Conservation (phyloP, 495 filamentous ascomycete species). For the Aspergillus sparsus region DNA sequence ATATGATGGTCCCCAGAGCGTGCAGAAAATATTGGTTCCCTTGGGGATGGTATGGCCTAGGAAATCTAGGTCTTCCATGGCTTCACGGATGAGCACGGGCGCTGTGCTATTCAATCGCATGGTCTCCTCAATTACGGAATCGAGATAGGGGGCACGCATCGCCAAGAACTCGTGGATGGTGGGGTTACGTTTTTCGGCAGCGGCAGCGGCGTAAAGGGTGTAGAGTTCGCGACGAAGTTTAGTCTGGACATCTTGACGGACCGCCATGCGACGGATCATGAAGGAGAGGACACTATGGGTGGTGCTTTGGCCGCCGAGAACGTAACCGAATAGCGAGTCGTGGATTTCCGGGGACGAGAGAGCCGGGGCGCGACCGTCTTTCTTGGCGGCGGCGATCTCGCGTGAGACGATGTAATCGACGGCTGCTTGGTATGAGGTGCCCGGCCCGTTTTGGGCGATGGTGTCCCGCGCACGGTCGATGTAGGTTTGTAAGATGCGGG, state of each 20-base stretch:
- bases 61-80: background rate
- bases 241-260: background rate
- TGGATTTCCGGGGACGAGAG: background rate
- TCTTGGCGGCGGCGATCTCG: background rate
- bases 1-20: background rate
- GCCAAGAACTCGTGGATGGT: background rate
- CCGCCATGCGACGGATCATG: background rate
- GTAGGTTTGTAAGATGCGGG: background rate
- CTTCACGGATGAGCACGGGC: background rate
- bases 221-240: background rate
- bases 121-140: background rate
- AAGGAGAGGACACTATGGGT: background rate
- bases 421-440: background rate
- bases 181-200: background rate
- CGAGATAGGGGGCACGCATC: background rate
- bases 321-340: background rate
- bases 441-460: background rate
- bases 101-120: background rate
- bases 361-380: background rate
- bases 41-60: background rate
- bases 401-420: background rate
- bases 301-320: background rate
- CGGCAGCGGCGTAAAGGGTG: background rate
- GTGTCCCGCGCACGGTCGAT: background rate
- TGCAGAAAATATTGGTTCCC: background rate